phyloP scores from a whole-genome alignment of 2,329 filamentous ascomycete species.

The Fusarium domesticum region DNA sequence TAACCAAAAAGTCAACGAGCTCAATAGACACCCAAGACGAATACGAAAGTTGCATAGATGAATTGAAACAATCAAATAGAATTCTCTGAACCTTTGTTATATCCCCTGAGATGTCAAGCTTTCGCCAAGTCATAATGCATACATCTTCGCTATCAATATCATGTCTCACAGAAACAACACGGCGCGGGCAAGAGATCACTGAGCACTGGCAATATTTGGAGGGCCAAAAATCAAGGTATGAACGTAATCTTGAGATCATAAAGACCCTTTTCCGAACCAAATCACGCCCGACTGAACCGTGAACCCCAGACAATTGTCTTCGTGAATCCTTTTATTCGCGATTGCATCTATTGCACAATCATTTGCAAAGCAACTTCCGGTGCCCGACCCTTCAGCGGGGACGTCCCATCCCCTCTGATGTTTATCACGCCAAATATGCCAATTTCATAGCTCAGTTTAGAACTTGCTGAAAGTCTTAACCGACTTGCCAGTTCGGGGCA shows the following conservation, averaged over 20 bases:
- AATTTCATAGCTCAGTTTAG: constrained; percentile 60
- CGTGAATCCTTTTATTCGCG: constrained; percentile 43
- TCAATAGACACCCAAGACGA: no score
- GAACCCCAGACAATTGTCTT: constrained; percentile 35
- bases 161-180: constrained; percentile 5
- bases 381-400: constrained; percentile 41
- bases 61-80: background rate
- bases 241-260: constrained; percentile 33
- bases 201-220: constrained; percentile 23
- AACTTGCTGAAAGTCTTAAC: constrained; percentile 99
- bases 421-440: constrained; percentile 57
- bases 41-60: background rate
- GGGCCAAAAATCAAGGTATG: constrained; percentile 28
- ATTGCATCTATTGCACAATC: constrained; percentile 47
- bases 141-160: background rate
- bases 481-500: constrained; percentile 93
- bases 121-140: background rate
- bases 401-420: constrained; percentile 38
- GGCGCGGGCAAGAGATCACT: constrained; percentile 15
- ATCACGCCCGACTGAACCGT: constrained; percentile 31
- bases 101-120: no score
- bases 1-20: no score
- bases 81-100: background rate
- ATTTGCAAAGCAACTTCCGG: constrained; percentile 42
- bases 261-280: constrained; percentile 28